Conservation (phyloP, 306 rosid species). For the Mimosa pudica region DNA sequence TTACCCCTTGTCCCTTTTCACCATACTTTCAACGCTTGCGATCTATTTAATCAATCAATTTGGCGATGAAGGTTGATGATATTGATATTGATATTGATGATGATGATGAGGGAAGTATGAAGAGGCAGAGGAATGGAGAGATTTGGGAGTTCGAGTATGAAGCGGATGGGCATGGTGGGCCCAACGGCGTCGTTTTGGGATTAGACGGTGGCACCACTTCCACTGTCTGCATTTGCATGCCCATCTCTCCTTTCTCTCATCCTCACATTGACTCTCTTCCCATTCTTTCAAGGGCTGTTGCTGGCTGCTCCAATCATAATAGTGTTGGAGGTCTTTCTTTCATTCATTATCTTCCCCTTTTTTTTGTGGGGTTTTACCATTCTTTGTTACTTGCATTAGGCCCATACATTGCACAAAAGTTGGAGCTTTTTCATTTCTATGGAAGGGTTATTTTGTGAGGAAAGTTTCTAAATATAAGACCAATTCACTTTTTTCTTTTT, state of each 20-base stretch:
- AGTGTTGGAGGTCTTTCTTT: slow-evolving; percentile 69
- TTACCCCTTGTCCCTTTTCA: slow-evolving; percentile 27
- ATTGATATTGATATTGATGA: too few relatives aligned
- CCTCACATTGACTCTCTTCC: slow-evolving; percentile 66
- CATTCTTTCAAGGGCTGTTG: slow-evolving; percentile 73
- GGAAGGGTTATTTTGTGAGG: too few relatives aligned
- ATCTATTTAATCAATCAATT: slow-evolving; percentile 23
- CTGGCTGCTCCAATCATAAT: slow-evolving; percentile 95
- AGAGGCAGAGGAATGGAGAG: slow-evolving; percentile 72
- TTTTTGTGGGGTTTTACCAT: slow-evolving; percentile 1
- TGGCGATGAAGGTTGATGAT: slow-evolving; percentile 40
- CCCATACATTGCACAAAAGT: slow-evolving; percentile 11
- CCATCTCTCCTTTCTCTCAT: slow-evolving; percentile 49
- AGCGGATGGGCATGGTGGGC: slow-evolving; percentile 42
- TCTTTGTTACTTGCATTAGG: slow-evolving; percentile 13
- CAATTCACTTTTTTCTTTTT: too few relatives aligned
- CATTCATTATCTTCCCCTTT: background rate
- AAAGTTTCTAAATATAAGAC: too few relatives aligned
- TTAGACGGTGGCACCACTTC: slow-evolving; percentile 90
- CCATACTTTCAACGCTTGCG: slow-evolving; percentile 24
- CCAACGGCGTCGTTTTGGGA: slow-evolving; percentile 65
- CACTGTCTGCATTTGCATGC: slow-evolving; percentile 87
- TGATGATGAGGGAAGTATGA: slow-evolving; percentile 50
- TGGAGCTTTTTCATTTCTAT: slow-evolving; percentile 3
- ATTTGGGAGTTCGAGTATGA: slow-evolving; percentile 83